A percentile compares a stretch with the other conserved stretches of the same genome.
Conservation (phyloP, 2,329 filamentous ascomycete species). For the Rhynchosporium graminicola region DNA sequence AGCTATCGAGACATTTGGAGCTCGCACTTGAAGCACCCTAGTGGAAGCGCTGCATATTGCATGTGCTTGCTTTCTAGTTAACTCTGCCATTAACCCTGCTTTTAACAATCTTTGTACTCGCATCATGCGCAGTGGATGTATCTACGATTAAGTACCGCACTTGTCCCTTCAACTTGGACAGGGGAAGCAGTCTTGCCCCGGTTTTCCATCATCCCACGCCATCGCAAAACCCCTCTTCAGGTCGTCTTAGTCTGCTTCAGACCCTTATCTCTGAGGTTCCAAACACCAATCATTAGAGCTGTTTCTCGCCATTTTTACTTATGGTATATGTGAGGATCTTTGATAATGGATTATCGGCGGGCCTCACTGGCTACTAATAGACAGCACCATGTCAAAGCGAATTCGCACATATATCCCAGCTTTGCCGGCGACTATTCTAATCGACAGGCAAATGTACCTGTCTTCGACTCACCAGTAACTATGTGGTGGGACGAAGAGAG, state of each 20-base stretch:
- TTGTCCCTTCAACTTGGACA: conserved; percentile 12
- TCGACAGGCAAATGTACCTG: conserved; percentile 35
- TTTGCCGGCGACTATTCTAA: conserved; percentile 33
- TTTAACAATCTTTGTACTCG: conserved; percentile 1
- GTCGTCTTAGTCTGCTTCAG: conserved; percentile 15
- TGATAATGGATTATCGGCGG: conserved; percentile 38
- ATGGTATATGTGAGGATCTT: conserved; percentile 18
- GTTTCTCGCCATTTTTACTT: conserved; percentile 15
- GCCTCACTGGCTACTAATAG: conserved; percentile 33
- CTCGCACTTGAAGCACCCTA: conserved; percentile 13
- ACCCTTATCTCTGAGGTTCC: conserved; percentile 32
- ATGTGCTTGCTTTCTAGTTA: conserved; percentile 16
- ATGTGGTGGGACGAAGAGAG: conserved; percentile 73
- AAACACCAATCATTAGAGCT: conserved; percentile 27
- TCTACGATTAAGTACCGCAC: conserved; percentile 7
- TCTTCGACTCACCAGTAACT: conserved; percentile 31
- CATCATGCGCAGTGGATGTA: conserved; percentile 17
- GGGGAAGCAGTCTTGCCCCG: conserved; percentile 11
- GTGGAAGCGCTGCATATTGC: conserved; percentile 22
- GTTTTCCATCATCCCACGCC: conserved; percentile 31
- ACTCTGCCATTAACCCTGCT: not conserved
- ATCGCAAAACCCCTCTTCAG: conserved; percentile 22
- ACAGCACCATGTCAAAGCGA: conserved; percentile 27
- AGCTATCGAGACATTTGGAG: not conserved
- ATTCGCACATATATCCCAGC: conserved; percentile 38